Conservation (phyloP, 208 protist genomes). For the Tritrichomonas musculus region DNA sequence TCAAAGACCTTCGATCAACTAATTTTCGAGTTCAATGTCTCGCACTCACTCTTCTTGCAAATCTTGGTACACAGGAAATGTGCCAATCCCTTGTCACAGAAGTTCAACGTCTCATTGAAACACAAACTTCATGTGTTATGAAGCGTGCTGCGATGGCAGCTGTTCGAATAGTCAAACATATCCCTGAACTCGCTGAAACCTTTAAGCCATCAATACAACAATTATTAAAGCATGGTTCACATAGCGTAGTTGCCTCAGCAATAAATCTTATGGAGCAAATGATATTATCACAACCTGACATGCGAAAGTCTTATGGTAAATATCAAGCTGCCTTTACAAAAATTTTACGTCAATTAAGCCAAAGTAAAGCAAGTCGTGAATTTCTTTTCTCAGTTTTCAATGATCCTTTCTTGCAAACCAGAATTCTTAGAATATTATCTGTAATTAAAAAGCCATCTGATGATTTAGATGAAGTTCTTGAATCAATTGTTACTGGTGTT, state of each 20-base stretch:
- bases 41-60: neutral
- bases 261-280: neutral
- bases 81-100: neutral
- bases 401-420: neutral
- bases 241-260: neutral
- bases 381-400: neutral
- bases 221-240: neutral
- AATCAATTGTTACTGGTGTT: neutral
- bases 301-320: neutral
- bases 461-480: neutral
- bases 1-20: neutral
- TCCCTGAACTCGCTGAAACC: neutral
- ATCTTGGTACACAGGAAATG: slow-evolving; percentile 13
- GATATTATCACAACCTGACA: neutral
- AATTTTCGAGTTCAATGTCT: neutral
- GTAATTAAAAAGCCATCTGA: neutral
- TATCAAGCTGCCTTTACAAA: neutral
- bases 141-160: slow-evolving; percentile 19
- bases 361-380: neutral
- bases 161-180: neutral
- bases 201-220: neutral
- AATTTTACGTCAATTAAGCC: neutral
- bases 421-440: neutral
- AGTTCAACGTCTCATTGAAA: neutral
- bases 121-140: neutral